A percentile compares a stretch with the other conserved stretches of the same genome.
These are phyloP conservation scores for Spinellus fusiger DNA, from an alignment of 192 early-diverging fungal genomes.

Conservation along the genomic window DNA sequence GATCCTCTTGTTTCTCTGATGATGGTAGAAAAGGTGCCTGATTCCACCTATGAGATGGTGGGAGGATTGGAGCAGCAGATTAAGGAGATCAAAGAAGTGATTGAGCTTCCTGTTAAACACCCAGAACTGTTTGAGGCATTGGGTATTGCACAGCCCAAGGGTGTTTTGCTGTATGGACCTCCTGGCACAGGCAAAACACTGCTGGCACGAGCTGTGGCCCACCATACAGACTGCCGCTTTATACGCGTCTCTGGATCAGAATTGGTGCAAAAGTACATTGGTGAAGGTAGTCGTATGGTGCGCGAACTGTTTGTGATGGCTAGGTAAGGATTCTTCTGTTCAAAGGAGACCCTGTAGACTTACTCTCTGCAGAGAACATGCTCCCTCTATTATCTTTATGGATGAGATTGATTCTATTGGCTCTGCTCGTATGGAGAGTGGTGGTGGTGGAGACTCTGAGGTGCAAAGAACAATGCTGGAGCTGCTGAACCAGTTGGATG, in stretches of 20 bases:
- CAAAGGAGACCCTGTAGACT: not conserved
- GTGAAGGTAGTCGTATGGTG: conserved; percentile 88
- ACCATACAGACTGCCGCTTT: conserved; percentile 89
- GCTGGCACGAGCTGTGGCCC: conserved; percentile 85
- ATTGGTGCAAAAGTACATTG: conserved; percentile 91
- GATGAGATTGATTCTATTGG: conserved; percentile 91
- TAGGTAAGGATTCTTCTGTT: conserved; percentile 31
- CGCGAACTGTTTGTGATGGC: conserved; percentile 89
- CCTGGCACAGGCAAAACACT: conserved; percentile 88
- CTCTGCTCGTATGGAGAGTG: conserved; percentile 74
- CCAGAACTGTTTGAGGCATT: conserved; percentile 97
- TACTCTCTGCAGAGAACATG: conserved; percentile 60
- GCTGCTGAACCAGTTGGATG: conserved; percentile 84
- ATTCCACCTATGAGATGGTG: conserved; percentile 99
- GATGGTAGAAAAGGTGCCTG: conserved; percentile 99
- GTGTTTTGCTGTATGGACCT: conserved; percentile 88
- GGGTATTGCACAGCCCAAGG: conserved; percentile 98
- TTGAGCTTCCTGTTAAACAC: conserved; percentile 99
- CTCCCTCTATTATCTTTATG: conserved; percentile 91
- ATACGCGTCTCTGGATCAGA: conserved; percentile 89
- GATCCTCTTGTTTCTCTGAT: conserved; percentile 99
- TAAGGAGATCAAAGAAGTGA: conserved; percentile 99
- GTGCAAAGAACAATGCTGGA: conserved; percentile 90
- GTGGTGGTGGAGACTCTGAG: conserved; percentile 80
- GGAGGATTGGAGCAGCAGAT: conserved; percentile 99